Evolutionary conservation across 768 basidiomycete species (phyloP).

Genomic region (Rhizopogon vesiculosus): DNA sequence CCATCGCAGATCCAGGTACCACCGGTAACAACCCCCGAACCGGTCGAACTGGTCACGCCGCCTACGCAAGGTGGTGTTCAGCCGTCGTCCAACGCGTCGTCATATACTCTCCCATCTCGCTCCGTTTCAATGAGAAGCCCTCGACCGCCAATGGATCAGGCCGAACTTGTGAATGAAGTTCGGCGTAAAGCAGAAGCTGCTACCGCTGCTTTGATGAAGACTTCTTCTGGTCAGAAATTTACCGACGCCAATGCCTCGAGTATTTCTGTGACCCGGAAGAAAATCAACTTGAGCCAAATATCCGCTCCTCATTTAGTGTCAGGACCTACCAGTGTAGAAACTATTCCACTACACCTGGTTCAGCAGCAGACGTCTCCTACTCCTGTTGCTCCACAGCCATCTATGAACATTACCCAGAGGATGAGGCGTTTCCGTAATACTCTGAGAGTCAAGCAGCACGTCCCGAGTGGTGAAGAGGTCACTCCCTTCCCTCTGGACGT

Average conservation of each 20-base stretch:
- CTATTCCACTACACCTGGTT: slow-evolving; percentile 47
- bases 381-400: slow-evolving; percentile 31
- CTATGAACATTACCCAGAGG: slow-evolving; percentile 57
- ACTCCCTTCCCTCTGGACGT: slow-evolving; percentile 39
- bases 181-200: slow-evolving; percentile 67
- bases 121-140: slow-evolving; percentile 36
- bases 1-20: slow-evolving; percentile 16
- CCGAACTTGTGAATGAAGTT: slow-evolving; percentile 59
- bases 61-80: slow-evolving; percentile 11
- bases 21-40: slow-evolving; percentile 26
- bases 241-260: slow-evolving; percentile 34
- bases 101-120: slow-evolving; percentile 19
- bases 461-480: slow-evolving; percentile 46
- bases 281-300: slow-evolving; percentile 59
- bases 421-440: slow-evolving; percentile 72
- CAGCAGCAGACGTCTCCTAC: slow-evolving; percentile 16
- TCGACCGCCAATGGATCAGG: slow-evolving; percentile 39
- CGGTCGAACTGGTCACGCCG: slow-evolving; percentile 30
- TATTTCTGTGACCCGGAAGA: slow-evolving; percentile 45
- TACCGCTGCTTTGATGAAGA: slow-evolving; percentile 53
- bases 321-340: slow-evolving; percentile 64
- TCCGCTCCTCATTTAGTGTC: slow-evolving; percentile 62
- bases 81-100: slow-evolving; percentile 8
- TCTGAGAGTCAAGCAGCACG: slow-evolving; percentile 49
- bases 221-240: slow-evolving; percentile 39